Evolutionary conservation across 1,284 basidiomycete species (phyloP).

Genomic region (Austroboletus niveus): DNA sequence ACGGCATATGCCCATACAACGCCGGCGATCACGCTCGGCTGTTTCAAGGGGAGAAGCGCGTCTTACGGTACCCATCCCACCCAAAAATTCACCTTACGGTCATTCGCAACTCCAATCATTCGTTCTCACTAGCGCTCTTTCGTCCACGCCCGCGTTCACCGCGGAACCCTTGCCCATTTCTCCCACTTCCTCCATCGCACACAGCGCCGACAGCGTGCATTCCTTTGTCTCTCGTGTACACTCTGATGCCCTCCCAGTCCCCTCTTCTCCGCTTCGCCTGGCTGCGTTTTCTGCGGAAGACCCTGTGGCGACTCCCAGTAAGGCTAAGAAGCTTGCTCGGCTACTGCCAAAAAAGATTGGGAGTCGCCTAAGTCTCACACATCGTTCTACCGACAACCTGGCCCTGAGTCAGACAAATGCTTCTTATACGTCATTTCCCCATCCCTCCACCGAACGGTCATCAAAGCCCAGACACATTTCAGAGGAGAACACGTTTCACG

Average conservation of each 20-base stretch:
- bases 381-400: slow-evolving; percentile 29
- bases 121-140: slow-evolving; percentile 21
- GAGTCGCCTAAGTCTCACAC: slow-evolving; percentile 28
- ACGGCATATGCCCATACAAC: slow-evolving; percentile 24
- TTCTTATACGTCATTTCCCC: slow-evolving; percentile 31
- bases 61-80: slow-evolving; percentile 22
- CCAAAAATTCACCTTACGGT: slow-evolving; percentile 32
- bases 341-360: slow-evolving; percentile 33
- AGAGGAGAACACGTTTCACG: slow-evolving; percentile 35
- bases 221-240: slow-evolving; percentile 23
- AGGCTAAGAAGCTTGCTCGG: slow-evolving; percentile 30
- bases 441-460: slow-evolving; percentile 22
- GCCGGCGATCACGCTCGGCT: slow-evolving; percentile 33
- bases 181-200: slow-evolving; percentile 27
- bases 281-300: slow-evolving; percentile 28
- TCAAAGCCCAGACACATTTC: slow-evolving; percentile 26
- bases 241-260: slow-evolving; percentile 22
- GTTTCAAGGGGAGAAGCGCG: slow-evolving; percentile 33
- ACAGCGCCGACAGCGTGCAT: slow-evolving; percentile 29
- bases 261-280: slow-evolving; percentile 30
- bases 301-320: slow-evolving; percentile 15
- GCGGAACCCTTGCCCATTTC: slow-evolving; percentile 29
- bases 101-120: slow-evolving; percentile 31
- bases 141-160: slow-evolving; percentile 31
- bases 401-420: slow-evolving; percentile 22